phyloP scores from a whole-genome alignment of 495 filamentous ascomycete genomes.

The Choiromyces venosus region DNA sequence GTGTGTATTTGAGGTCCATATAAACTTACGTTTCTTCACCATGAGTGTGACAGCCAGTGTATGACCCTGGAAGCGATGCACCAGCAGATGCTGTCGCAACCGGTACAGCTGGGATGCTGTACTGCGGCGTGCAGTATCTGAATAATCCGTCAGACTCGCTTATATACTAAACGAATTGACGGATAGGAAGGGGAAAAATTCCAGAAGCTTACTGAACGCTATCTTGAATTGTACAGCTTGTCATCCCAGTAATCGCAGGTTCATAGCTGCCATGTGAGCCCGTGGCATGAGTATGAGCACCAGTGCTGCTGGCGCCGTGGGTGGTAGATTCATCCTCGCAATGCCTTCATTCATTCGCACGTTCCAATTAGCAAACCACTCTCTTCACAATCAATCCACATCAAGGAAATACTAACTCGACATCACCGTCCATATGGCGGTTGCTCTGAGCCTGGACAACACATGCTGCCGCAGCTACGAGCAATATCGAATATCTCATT shows the following conservation, averaged over 20 bases:
- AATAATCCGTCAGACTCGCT: not conserved
- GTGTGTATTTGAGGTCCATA: not conserved
- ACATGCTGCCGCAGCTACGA: not conserved
- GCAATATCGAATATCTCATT: not conserved
- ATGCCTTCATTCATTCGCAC: no score
- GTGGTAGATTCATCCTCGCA: no score
- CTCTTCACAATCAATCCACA: no score
- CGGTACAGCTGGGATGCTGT: conserved; percentile 38
- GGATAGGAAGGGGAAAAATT: not conserved
- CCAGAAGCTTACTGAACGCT: conserved; percentile 29
- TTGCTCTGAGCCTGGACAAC: not conserved
- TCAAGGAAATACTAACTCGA: no score
- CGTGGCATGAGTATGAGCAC: not conserved
- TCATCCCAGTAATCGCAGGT: conserved; percentile 16
- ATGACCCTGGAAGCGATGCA: conserved; percentile 47
- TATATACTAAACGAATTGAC: not conserved
- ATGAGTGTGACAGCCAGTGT: conserved; percentile 53
- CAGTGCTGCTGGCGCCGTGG: no score
- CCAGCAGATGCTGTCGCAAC: conserved; percentile 37
- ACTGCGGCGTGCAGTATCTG: conserved; percentile 41
- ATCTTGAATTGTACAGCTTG: conserved; percentile 32
- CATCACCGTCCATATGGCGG: no score
- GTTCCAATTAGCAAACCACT: no score
- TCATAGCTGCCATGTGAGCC: not conserved
- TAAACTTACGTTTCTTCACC: conserved; percentile 47